Percentiles rank a stretch among this genome's conserved stretches.
Conservation (phyloP, 2,329 filamentous ascomycete genomes). For the Plenodomus lindquistii region DNA sequence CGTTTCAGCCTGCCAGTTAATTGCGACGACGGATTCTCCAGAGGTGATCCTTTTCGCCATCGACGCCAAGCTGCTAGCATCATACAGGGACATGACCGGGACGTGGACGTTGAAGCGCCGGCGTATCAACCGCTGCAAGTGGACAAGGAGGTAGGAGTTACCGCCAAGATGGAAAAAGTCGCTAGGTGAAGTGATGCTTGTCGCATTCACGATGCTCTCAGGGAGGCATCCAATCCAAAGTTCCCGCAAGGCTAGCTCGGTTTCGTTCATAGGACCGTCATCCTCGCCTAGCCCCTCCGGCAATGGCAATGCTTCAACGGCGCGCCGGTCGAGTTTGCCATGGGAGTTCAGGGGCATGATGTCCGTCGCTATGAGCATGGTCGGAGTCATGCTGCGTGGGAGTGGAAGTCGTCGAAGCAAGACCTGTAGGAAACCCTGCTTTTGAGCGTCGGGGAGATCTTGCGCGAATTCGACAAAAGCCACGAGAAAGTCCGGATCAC, state of each 20-base stretch:
- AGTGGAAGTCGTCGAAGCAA: background rate
- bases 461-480: background rate
- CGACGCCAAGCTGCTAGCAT: slow-evolving; percentile 40
- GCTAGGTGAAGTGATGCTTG: no score
- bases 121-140: slow-evolving; percentile 44
- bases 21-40: background rate
- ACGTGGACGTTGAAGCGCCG: slow-evolving; percentile 36
- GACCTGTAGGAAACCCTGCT: background rate
- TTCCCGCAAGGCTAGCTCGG: no score
- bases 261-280: no score
- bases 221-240: no score
- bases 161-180: slow-evolving; percentile 28
- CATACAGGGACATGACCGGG: slow-evolving; percentile 44
- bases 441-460: background rate
- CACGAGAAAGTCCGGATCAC: no score
- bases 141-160: slow-evolving; percentile 2
- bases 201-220: slow-evolving; percentile 27
- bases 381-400: background rate
- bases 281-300: no score
- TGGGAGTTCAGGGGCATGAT: background rate
- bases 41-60: slow-evolving; percentile 44
- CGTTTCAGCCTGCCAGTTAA: slow-evolving; percentile 50
- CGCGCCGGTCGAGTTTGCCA: background rate
- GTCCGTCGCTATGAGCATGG: background rate
- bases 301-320: background rate